Evolutionary conservation across 768 basidiomycete species (phyloP).

Genomic region (Coprinellus micaceus): DNA sequence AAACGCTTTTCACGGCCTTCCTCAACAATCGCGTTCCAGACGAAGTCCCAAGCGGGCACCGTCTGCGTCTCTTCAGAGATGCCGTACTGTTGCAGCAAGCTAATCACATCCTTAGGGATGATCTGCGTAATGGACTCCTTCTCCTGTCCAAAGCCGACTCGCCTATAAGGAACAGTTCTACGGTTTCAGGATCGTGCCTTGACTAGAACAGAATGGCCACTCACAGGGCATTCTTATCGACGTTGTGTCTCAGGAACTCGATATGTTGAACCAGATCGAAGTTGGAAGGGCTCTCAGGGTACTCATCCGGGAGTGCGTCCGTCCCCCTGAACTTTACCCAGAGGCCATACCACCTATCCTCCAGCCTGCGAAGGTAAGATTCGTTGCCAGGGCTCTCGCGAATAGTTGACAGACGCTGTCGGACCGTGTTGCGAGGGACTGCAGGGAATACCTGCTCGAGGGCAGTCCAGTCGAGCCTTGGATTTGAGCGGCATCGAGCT

Average conservation of each 20-base stretch:
- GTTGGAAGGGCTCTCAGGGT: constrained; percentile 61
- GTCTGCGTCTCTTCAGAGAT: constrained; percentile 41
- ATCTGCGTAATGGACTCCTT: constrained; percentile 28
- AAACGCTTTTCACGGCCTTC: constrained; percentile 73
- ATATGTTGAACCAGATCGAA: constrained; percentile 83
- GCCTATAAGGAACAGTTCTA: constrained; percentile 34
- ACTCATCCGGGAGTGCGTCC: constrained; percentile 62
- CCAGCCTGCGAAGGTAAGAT: constrained; percentile 72
- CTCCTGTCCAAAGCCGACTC: constrained; percentile 57
- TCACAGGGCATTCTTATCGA: constrained; percentile 86
- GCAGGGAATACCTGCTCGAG: constrained; percentile 78
- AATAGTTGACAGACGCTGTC: constrained; percentile 62
- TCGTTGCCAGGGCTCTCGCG: constrained; percentile 62
- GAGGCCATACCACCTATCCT: constrained; percentile 76
- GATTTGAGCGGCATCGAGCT: constrained; percentile 62
- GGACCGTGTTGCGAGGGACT: constrained; percentile 67
- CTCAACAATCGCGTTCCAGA: constrained; percentile 70
- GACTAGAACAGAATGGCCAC: constrained; percentile 27
- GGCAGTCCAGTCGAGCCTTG: constrained; percentile 66
- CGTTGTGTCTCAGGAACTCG: constrained; percentile 71
- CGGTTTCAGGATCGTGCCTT: constrained; percentile 12
- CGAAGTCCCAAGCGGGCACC: constrained; percentile 62
- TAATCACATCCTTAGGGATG: constrained; percentile 42
- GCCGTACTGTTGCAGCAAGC: constrained; percentile 45
- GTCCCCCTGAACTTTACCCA: constrained; percentile 74